Base-by-base conservation (phyloP, 2,329 filamentous ascomycete species). In the Botrytis porri region DNA sequence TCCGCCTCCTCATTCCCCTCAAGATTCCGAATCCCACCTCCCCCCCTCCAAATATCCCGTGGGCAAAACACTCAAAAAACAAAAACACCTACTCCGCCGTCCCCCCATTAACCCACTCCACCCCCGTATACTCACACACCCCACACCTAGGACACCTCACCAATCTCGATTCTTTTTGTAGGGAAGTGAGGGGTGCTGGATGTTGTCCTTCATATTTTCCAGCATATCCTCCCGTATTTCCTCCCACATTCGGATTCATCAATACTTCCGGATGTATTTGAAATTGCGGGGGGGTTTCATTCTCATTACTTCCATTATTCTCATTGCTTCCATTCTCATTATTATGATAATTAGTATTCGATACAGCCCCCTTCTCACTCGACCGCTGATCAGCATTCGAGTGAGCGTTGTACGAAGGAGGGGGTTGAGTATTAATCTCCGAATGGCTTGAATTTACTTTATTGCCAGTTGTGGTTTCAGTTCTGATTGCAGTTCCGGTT, bases 101-200 rank as follows among this genome's bases (percentile, higher is more conserved):
- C 5, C 62, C 62, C 29, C 41, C 62, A 64, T 29, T 64, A 25
- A 64, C 62, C n/a, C 62, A 64, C 18, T 43, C n/a, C 41, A 64
- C 62, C 39, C 7, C n/a, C 41, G 41, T 64, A 45, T 45, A 64
- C 18, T 43, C 62, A 20, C 41, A 3, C 9, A 32, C 41, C 4
- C 62, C 29, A 35, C 62, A 64, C 41, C n/a, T 43, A 4, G 41
- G 62, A 45, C 62, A 64, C 29, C n/a, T 12, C 62, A 64, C 41
- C 62, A 64, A 45, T 43, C 41, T 64, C 39, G 62, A 45, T 64
- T 64, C 62, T n/a, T 64, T 43, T 20, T 64, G 41, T 4, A 64
- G 39, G 2, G 39, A 20, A 18, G 39, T 22, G 39, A 64, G 29
- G 0, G 62, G 62, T 4, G 39, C 41, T 10, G n/a, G 29, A 64